A percentile compares a stretch with the other conserved stretches of the same genome.
Conservation (phyloP, 1,284 basidiomycete species). For the Microbotryomycetes sp. region DNA sequence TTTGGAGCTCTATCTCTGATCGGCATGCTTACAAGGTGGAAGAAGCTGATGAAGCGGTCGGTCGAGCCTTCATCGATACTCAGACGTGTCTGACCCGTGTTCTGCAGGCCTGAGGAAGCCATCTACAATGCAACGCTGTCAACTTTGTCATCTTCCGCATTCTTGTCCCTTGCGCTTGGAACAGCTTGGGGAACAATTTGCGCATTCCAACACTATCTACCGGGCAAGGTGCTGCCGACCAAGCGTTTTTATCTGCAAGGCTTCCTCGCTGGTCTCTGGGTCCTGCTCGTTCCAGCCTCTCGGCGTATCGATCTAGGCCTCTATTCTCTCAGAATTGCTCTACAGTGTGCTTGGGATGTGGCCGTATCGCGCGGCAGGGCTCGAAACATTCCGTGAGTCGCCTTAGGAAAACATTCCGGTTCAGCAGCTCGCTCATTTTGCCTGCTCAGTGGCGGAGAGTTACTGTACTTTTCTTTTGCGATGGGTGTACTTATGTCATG, state of each 20-base stretch:
- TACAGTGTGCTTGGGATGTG: constrained; percentile 4
- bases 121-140: not conserved
- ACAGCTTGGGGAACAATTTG: constrained; percentile 9
- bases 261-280: constrained; percentile 9
- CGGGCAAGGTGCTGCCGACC: not conserved
- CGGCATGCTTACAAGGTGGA: not conserved
- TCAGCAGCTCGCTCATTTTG: not conserved
- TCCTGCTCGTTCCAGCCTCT: not conserved
- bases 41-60: constrained; percentile 1
- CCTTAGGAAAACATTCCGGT: not conserved
- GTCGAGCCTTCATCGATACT: not conserved
- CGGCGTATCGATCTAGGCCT: constrained; percentile 1
- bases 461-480: not conserved
- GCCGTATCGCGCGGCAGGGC: not conserved
- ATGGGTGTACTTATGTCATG: constrained; percentile 1
- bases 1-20: constrained; percentile 5
- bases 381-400: not conserved
- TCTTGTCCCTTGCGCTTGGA: constrained; percentile 3
- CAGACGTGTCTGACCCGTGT: not conserved
- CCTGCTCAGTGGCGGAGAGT: not conserved
- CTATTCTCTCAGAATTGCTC: not conserved
- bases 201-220: constrained; percentile 4
- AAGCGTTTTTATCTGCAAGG: constrained; percentile 8
- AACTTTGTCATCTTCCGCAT: constrained; percentile 1
- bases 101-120: not conserved